These are phyloP conservation scores for Cutaneotrichosporon cyanovorans DNA, from an alignment of 1,284 basidiomycete species.

Conservation along the genomic window DNA sequence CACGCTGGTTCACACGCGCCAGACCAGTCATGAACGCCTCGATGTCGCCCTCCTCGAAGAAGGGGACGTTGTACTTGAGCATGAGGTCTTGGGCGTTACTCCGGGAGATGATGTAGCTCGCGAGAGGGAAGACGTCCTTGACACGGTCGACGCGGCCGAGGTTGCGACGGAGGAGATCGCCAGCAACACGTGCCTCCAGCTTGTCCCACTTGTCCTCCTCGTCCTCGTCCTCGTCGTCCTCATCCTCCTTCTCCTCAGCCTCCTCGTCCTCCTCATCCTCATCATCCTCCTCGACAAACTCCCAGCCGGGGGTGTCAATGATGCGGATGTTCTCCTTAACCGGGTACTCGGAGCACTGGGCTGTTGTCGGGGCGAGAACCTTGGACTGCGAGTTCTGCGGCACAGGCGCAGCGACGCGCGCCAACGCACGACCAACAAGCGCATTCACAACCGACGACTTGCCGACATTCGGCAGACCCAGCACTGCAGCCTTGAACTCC, in stretches of 20 bases:
- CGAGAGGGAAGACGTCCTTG: slow-evolving; percentile 72
- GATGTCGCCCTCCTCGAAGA: slow-evolving; percentile 64
- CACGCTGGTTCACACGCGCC: slow-evolving; percentile 67
- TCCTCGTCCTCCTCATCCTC: slow-evolving; percentile 33
- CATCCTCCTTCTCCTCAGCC: slow-evolving; percentile 45
- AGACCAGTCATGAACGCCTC: slow-evolving; percentile 73
- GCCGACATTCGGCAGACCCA: slow-evolving; percentile 63
- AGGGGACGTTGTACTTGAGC: slow-evolving; percentile 79
- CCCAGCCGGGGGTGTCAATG: slow-evolving; percentile 79
- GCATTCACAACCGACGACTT: slow-evolving; percentile 79
- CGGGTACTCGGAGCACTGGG: slow-evolving; percentile 59
- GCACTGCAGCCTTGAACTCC: slow-evolving; percentile 18
- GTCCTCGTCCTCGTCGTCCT: slow-evolving; percentile 38
- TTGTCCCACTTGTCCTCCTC: slow-evolving; percentile 46
- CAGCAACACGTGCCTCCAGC: slow-evolving; percentile 51
- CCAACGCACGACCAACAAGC: slow-evolving; percentile 51
- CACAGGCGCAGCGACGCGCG: slow-evolving; percentile 53
- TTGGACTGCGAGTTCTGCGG: slow-evolving; percentile 50
- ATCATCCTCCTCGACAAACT: slow-evolving; percentile 50
- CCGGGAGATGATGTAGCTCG: slow-evolving; percentile 63
- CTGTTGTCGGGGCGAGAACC: slow-evolving; percentile 60
- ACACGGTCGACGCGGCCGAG: slow-evolving; percentile 80
- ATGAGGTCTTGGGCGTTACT: slow-evolving; percentile 76
- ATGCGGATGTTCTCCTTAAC: slow-evolving; percentile 51
- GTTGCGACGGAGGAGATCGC: slow-evolving; percentile 68